phyloP scores from a whole-genome alignment of 306 rosid species.

The Cicer arietinum region DNA sequence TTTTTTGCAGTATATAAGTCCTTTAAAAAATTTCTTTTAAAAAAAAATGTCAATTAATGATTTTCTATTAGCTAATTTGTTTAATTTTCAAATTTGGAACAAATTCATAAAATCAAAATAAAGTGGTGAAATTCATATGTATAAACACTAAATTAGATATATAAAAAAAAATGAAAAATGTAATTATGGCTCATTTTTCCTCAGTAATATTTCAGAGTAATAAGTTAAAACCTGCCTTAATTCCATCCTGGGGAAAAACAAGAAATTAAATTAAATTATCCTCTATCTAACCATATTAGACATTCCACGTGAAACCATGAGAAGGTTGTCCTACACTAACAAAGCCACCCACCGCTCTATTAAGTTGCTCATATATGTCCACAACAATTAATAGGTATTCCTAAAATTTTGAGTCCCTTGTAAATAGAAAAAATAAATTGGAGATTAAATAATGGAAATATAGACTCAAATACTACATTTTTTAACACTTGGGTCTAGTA shows the following conservation, averaged over 20 bases:
- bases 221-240: too few species aligned
- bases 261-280: not conserved
- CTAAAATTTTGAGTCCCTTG: not conserved
- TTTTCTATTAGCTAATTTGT: not conserved
- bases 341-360: not conserved
- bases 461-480: too few species aligned
- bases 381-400: not conserved
- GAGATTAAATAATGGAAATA: not conserved
- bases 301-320: conserved; percentile 21
- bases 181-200: not conserved
- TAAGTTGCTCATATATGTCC: conserved; percentile 1
- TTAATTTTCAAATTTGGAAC: not conserved
- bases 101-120: not conserved
- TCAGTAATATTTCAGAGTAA: not conserved
- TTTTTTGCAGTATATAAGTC: too few species aligned
- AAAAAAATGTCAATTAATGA: not conserved
- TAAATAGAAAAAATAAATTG: not conserved
- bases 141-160: not conserved
- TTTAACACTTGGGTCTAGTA: too few species aligned
- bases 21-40: too few species aligned
- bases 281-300: not conserved
- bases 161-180: not conserved
- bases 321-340: not conserved
- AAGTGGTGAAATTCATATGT: too few species aligned
- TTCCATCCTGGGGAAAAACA: not conserved